Conservation (phyloP, 306 rosid species). For the Coriaria nepalensis region DNA sequence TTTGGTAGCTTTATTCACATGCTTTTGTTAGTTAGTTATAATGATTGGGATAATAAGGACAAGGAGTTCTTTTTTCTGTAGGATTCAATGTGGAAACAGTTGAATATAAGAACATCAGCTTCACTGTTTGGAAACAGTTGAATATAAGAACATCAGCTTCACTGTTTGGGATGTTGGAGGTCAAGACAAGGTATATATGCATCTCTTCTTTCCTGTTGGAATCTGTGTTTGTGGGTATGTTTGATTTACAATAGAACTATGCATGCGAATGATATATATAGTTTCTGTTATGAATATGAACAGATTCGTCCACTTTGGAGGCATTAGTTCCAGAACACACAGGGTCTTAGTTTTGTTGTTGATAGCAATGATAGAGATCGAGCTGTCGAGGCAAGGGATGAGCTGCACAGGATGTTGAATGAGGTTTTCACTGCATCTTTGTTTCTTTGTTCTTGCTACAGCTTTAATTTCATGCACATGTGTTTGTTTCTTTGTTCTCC, state of each 20-base stretch:
- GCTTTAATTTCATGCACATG: not conserved
- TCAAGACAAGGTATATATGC: conserved; percentile 47
- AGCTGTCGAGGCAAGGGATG: conserved; percentile 69
- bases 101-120: conserved; percentile 97
- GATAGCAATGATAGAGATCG: conserved; percentile 71
- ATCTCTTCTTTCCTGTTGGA: not conserved
- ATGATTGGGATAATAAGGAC: not conserved
- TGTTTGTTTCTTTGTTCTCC: too few relatives aligned
- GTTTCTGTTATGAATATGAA: not conserved
- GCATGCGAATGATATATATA: too few relatives aligned
- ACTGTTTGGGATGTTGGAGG: conserved; percentile 80
- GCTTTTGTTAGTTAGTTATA: too few relatives aligned
- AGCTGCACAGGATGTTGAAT: conserved; percentile 71
- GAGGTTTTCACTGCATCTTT: too few relatives aligned
- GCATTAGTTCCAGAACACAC: conserved; percentile 79
- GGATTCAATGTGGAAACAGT: conserved; percentile 73
- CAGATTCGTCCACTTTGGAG: conserved; percentile 78
- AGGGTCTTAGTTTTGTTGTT: conserved; percentile 69
- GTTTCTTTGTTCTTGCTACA: too few relatives aligned
- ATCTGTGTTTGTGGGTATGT: conserved; percentile 1
- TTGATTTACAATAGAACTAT: conserved; percentile 16
- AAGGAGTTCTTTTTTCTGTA: conserved; percentile 5
- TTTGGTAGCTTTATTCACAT: not conserved
- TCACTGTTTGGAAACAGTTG: conserved; percentile 99
- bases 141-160: conserved; percentile 78